Percentiles rank a stretch among this genome's conserved stretches.
phyloP scores from a whole-genome alignment of 306 rosid genomes.

The Comarum palustre region DNA sequence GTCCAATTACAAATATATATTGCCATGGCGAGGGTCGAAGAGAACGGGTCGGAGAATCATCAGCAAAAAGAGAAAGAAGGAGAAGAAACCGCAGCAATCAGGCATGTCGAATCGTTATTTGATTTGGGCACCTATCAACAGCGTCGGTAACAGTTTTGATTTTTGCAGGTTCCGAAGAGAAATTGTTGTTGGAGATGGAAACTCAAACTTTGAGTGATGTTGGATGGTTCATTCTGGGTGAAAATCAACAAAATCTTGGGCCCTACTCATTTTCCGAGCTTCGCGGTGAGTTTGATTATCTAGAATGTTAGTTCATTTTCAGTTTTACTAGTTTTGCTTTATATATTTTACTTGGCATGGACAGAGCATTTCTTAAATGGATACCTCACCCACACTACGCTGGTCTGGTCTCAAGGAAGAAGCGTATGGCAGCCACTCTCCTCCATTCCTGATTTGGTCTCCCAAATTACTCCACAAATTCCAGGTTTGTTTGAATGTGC shows the following conservation, averaged over 20 bases:
- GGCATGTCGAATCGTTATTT: not conserved
- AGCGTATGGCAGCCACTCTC: constrained; percentile 77
- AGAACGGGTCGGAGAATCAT: constrained; percentile 15
- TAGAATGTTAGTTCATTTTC: constrained; percentile 27
- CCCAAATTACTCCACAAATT: constrained; percentile 33
- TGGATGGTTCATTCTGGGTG: constrained; percentile 86
- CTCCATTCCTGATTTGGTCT: constrained; percentile 55
- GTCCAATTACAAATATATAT: not conserved
- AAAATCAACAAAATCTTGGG: constrained; percentile 74
- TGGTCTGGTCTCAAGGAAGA: constrained; percentile 90
- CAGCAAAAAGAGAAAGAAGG: constrained; percentile 23
- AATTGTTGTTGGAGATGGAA: constrained; percentile 12
- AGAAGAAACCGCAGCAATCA: constrained; percentile 8
- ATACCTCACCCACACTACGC: constrained; percentile 54
- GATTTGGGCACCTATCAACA: not conserved
- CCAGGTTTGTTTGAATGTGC: constrained; percentile 31
- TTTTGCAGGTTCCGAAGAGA: constrained; percentile 33
- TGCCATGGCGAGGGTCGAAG: constrained; percentile 1
- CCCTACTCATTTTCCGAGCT: constrained; percentile 80
- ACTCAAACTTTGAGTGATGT: constrained; percentile 32
- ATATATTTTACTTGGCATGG: constrained; percentile 47
- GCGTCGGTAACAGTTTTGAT: not conserved
- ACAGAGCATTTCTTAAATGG: constrained; percentile 87
- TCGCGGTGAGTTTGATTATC: constrained; percentile 54
- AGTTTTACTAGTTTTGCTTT: constrained; percentile 33